Evolutionary conservation across 176 grass and related monocot genomes (phyloP), one percentile per base, ranked within the genome.

Genomic region (Bolboschoenus planiculmis): DNA sequence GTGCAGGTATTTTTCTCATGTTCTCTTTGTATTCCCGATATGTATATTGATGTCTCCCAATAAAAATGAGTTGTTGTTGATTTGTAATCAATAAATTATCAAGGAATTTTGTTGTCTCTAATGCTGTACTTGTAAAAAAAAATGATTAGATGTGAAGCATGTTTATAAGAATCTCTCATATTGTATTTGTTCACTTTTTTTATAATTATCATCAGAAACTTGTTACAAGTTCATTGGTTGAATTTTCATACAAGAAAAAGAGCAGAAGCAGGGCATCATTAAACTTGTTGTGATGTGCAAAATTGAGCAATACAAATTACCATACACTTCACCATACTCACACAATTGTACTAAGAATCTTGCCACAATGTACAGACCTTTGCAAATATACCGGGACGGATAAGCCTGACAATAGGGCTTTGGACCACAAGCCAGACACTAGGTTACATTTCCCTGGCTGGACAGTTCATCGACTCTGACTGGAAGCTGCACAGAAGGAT

Each of bases 391-490:
- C 78, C 89, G 16, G 94, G 94, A 72, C 88, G 91, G 85, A 87
- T 97, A 81, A 88, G 91, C 81, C 91, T 97, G 21, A 90, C 89
- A 23, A 91, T 97, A 70, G 87, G 89, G 48, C 53, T 97, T 78
- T 97, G 94, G 91, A 90, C 87, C 46, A 93, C 94, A 3, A 93
- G 89, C 87, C 94, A 97, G 57, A 97, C 94, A 71, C 87, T 97
- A 56, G 94, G 91, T 10, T 97, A 97, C 80, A 83, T 97, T 85
- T 97, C 91, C 9, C 81, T 97, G 30, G 83, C 85, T 7, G 89
- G 91, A 29, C 94, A 97, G 35, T 93, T 85, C 62, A 91, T 97
- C 2, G 89, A 93, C 63, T 79, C 84, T 0, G 91, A 90, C 10
- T 97, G 91, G 89, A 93, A 86, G 76, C 79, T 93, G 84, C 85